Evolutionary conservation across 345 rosid species (phyloP).

Genomic region (Eucalyptus erythrocorys): DNA sequence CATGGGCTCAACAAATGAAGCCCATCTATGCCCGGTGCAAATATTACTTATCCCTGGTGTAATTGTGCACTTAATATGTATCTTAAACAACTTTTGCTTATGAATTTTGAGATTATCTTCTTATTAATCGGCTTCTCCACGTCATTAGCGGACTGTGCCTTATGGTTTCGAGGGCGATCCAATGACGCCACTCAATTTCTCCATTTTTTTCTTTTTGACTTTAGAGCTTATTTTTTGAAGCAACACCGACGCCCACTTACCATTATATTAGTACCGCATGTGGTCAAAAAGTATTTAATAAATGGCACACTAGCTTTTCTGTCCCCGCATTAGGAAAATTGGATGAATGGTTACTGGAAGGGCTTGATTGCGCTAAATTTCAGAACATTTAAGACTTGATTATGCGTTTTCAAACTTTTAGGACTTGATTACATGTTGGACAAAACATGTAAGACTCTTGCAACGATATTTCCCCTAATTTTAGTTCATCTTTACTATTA

Average conservation of each 20-base stretch:
- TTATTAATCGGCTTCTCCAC: background rate
- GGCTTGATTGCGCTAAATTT: background rate
- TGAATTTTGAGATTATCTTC: background rate
- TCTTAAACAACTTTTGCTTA: background rate
- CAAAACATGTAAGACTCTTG: background rate
- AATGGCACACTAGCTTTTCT: background rate
- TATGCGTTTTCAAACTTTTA: background rate
- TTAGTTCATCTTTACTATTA: background rate
- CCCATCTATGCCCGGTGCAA: background rate
- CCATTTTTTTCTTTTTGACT: background rate
- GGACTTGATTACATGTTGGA: background rate
- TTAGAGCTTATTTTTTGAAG: background rate
- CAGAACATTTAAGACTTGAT: background rate
- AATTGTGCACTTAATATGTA: background rate
- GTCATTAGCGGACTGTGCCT: background rate
- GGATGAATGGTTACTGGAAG: background rate
- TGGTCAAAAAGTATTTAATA: background rate
- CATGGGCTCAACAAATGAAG: background rate
- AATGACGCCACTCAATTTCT: background rate
- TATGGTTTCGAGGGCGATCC: background rate
- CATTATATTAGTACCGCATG: background rate
- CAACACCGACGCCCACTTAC: background rate
- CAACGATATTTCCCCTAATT: background rate
- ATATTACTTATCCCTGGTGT: background rate
- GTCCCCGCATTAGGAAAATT: background rate